phyloP scores from a whole-genome alignment of 345 rosid genomes.

The Schrenkiella parvula region DNA sequence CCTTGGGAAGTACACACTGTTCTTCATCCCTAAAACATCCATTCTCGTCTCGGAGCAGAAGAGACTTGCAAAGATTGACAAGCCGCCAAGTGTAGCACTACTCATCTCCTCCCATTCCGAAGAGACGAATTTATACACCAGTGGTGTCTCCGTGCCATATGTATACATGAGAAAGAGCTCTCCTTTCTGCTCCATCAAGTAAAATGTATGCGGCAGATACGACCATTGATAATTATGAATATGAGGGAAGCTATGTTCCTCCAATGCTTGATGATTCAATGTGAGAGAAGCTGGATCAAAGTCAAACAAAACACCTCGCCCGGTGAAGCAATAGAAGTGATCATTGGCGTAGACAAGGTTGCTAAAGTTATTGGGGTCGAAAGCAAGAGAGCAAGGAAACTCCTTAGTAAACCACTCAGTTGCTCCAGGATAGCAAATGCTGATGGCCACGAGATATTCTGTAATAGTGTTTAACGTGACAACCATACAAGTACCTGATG shows the following conservation, averaged over 20 bases:
- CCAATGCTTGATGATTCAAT: not conserved
- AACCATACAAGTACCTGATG: constrained; percentile 40
- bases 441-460: constrained; percentile 43
- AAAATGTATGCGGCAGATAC: not conserved
- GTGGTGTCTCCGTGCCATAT: not conserved
- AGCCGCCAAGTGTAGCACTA: not conserved
- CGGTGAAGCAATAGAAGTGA: not conserved
- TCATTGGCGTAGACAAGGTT: not conserved
- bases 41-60: not conserved
- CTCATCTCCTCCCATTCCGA: not conserved
- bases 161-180: constrained; percentile 5
- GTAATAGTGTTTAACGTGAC: constrained; percentile 36
- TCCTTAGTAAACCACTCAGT: constrained; percentile 41
- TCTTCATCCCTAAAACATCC: not conserved
- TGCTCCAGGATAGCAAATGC: constrained; percentile 47
- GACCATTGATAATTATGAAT: not conserved
- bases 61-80: not conserved
- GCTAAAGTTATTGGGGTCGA: not conserved
- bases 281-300: not conserved
- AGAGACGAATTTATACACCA: not conserved
- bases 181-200: not conserved
- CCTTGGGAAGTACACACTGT: not conserved
- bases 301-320: not conserved
- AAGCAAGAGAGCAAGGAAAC: too few species aligned
- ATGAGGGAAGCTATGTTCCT: not conserved